Base-by-base conservation (phyloP, 2,329 filamentous ascomycete genomes). In the Phialocephala sp. region DNA sequence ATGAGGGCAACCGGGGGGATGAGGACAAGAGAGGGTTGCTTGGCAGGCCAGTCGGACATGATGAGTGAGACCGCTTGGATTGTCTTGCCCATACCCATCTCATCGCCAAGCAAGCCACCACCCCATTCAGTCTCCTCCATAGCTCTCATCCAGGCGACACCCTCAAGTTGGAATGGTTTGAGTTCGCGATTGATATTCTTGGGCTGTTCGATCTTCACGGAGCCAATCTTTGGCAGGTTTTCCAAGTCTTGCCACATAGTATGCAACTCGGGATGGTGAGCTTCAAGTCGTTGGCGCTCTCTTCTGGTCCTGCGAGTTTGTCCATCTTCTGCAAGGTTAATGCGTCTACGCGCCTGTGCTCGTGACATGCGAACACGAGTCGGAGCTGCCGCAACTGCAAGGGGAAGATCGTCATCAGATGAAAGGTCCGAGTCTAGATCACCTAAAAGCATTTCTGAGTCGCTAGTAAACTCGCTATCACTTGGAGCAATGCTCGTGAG, bases 41-140 rank as follows among this genome's bases (percentile, higher is more conserved):
- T 91, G 24, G 89, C 91, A 3, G 94, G 94, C 73, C 92, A 97
- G 76, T 98, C 94, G 0, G 94, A 97, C 95, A 98, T 98, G 78
- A 99, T 93, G 54, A 99, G 85, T 2, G 94, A 97, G 20, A 99
- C 95, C 2, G 95, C 94, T 79, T 99, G 95, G 59, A 99, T 98
- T 0, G 95, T 99, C 81, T 99, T 99, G 59, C 95, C 95, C 80
- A 99, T 91, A 8, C 95, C 95, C 95, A 99, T 99, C 79, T 99
- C 95, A 72, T 99, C 95, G 66, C 95, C 95, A 1, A 99, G 85
- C 2, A 99, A 83, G 15, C 95, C 95, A 20, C 95, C 95, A 74
- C 89, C 92, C 85, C 94, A 98, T 45, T 90, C 80, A 0, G 88
- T 91, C 78, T 91, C 83, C 77, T 99, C 95, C 84, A 98, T 97